phyloP scores from a whole-genome alignment of 441 rosid genomes.

The Populus hybrid region DNA sequence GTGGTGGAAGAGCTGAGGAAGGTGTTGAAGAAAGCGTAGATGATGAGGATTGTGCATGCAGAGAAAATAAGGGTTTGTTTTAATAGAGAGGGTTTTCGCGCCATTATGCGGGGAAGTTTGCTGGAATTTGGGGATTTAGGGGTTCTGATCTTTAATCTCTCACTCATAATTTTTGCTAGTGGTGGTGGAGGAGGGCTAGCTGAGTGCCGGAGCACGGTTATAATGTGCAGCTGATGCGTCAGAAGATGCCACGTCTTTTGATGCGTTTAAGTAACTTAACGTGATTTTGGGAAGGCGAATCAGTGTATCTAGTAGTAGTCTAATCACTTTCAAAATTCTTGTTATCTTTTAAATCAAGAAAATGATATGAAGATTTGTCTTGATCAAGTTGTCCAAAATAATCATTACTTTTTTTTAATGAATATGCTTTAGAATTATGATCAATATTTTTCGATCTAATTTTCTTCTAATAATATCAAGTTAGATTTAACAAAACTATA shows the following conservation, averaged over 20 bases:
- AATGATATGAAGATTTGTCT: no score
- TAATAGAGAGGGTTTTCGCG: constrained; percentile 71
- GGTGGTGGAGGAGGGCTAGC: not conserved
- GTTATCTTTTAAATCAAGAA: no score
- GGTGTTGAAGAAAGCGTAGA: constrained; percentile 58
- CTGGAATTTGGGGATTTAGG: constrained; percentile 12
- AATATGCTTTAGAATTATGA: no score
- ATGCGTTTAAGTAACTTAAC: not conserved
- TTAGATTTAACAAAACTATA: no score
- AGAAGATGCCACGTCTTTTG: not conserved
- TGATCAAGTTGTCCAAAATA: no score
- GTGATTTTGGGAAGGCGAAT: not conserved
- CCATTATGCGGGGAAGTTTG: constrained; percentile 28
- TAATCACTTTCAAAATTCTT: no score
- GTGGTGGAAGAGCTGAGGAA: constrained; percentile 39
- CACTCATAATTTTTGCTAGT: constrained; percentile 9
- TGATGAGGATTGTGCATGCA: constrained; percentile 48
- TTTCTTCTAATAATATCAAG: no score
- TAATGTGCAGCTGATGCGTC: not conserved
- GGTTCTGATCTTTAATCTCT: constrained; percentile 11
- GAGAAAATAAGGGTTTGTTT: constrained; percentile 45
- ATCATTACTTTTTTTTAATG: no score
- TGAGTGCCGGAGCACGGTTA: not conserved
- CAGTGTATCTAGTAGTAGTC: not conserved
- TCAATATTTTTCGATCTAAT: no score